Conservation (phyloP, 495 filamentous ascomycete genomes). For the Gamarada debralockiae region DNA sequence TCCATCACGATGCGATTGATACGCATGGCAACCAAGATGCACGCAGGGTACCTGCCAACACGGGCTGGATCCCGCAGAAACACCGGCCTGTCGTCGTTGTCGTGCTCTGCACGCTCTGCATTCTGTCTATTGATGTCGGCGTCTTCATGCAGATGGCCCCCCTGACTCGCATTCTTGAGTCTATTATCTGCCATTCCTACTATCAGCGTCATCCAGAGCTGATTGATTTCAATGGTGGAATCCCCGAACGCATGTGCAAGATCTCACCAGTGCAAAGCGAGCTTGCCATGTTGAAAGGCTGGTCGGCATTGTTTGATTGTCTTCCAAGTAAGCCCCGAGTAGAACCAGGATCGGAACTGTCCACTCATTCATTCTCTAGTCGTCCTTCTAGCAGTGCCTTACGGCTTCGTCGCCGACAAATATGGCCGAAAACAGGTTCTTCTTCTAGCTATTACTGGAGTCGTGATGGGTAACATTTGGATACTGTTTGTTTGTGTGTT, state of each 20-base stretch:
- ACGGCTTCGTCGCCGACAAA: background rate
- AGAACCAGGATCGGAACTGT: too few species aligned
- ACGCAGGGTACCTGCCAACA: too few species aligned
- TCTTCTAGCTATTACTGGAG: background rate
- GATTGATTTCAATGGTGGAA: background rate
- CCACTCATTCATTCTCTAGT: too few species aligned
- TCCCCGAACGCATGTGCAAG: background rate
- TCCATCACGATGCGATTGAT: too few species aligned
- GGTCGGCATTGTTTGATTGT: background rate
- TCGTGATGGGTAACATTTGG: background rate
- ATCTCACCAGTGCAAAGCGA: background rate
- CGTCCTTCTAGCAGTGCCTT: background rate
- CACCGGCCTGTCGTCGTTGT: too few species aligned
- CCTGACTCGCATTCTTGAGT: background rate
- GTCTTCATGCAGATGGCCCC: background rate
- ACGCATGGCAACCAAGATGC: too few species aligned
- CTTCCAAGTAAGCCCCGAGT: too few species aligned
- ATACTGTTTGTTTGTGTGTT: background rate
- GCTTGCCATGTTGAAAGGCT: background rate
- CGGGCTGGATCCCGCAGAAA: too few species aligned
- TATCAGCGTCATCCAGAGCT: background rate
- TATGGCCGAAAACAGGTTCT: conserved; percentile 4
- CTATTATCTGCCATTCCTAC: background rate
- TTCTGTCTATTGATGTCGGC: background rate
- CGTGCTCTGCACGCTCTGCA: too few species aligned